phyloP scores from a whole-genome alignment of 306 rosid genomes.

The Vigna reflexopilosa region DNA sequence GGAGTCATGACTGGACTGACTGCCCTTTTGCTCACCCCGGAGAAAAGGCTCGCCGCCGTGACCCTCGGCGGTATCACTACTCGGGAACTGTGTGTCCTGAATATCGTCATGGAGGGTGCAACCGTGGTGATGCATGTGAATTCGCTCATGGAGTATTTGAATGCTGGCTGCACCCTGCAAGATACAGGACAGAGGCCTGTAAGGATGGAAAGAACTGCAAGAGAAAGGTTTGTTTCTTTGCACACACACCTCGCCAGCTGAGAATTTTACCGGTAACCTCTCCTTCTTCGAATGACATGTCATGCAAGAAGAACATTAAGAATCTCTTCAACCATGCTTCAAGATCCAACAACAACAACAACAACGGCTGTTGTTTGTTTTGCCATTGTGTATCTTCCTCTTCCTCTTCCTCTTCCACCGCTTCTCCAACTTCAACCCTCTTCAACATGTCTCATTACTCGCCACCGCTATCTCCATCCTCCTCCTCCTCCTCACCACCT shows the following conservation, averaged over 20 bases:
- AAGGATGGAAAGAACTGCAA: conserved; percentile 88
- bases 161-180: conserved; percentile 94
- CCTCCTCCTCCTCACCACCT: conserved; percentile 71
- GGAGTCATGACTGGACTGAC: conserved; percentile 99
- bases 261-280: conserved; percentile 59
- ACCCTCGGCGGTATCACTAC: conserved; percentile 75
- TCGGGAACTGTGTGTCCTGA: conserved; percentile 81
- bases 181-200: conserved; percentile 96
- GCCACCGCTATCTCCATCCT: conserved; percentile 77
- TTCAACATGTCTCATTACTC: conserved; percentile 69
- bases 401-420: not conserved
- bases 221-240: conserved; percentile 91
- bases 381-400: conserved; percentile 44
- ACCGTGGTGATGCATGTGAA: conserved; percentile 78
- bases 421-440: conserved; percentile 86
- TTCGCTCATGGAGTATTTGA: conserved; percentile 88
- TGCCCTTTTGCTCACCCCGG: conserved; percentile 95
- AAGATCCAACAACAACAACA: conserved; percentile 43
- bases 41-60: conserved; percentile 87
- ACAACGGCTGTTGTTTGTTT: conserved; percentile 54
- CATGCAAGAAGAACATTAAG: conserved; percentile 48
- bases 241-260: conserved; percentile 87
- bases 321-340: conserved; percentile 48
- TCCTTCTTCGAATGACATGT: conserved; percentile 43
- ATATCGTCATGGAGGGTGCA: conserved; percentile 78